Evolutionary conservation across 495 filamentous ascomycete species (phyloP).

Genomic region (Podospora pseudocomata): DNA sequence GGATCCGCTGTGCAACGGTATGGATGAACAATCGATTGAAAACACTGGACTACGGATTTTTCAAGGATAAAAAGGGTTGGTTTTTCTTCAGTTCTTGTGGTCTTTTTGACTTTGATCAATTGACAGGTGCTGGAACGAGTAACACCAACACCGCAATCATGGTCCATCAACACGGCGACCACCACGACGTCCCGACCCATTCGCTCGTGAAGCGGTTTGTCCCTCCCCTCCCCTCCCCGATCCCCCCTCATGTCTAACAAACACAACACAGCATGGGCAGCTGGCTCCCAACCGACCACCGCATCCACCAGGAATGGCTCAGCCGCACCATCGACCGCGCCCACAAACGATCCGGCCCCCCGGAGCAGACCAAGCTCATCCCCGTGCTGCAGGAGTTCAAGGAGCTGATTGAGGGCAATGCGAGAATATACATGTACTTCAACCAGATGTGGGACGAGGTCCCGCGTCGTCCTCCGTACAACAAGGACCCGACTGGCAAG

Average conservation of each 20-base stretch:
- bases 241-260: not conserved
- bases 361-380: conserved; percentile 34
- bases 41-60: not conserved
- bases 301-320: conserved; percentile 50
- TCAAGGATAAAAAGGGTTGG: not conserved
- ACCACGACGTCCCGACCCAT: conserved; percentile 44
- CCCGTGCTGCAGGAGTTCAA: conserved; percentile 48
- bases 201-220: conserved; percentile 35
- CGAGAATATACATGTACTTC: conserved; percentile 52
- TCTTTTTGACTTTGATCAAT: not conserved
- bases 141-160: conserved; percentile 20
- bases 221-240: not conserved
- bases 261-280: conserved; percentile 36
- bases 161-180: conserved; percentile 45
- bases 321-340: conserved; percentile 43
- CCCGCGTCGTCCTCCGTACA: conserved; percentile 55
- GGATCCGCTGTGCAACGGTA: not conserved
- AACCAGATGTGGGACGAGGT: conserved; percentile 65
- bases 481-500: conserved; percentile 56
- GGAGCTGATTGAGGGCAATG: conserved; percentile 45
- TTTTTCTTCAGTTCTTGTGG: not conserved
- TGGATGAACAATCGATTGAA: not conserved
- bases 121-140: not conserved
- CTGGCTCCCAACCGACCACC: conserved; percentile 55
- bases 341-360: conserved; percentile 32